These are phyloP conservation scores for Ceratocystis ficicola DNA, from an alignment of 2,329 filamentous ascomycete species.

Conservation along the genomic window DNA sequence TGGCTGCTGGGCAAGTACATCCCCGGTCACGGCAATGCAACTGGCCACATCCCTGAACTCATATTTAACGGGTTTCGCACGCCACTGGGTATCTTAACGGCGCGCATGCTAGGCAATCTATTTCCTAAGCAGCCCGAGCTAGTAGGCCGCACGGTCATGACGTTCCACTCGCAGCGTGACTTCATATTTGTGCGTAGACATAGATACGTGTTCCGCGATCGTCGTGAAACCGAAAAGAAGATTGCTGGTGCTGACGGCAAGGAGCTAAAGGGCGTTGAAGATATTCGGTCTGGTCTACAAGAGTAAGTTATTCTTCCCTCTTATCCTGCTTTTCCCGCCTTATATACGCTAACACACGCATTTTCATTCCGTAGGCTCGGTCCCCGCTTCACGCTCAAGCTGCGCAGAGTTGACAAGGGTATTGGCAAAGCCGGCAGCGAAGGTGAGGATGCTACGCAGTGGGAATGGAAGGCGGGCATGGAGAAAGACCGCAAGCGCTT, in stretches of 20 bases:
- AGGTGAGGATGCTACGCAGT: constrained; percentile 67
- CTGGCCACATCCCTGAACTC: constrained; percentile 82
- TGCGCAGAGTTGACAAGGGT: constrained; percentile 82
- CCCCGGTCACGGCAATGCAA: constrained; percentile 77
- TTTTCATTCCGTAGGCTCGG: constrained; percentile 38
- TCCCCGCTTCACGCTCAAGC: constrained; percentile 60
- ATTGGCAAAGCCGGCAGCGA: constrained; percentile 57
- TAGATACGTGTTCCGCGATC: constrained; percentile 86
- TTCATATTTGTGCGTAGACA: constrained; percentile 90
- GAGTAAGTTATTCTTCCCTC: constrained; percentile 36
- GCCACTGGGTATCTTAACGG: constrained; percentile 75
- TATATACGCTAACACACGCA: constrained; percentile 1
- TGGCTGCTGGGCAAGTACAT: constrained; percentile 83
- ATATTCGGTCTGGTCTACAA: constrained; percentile 74
- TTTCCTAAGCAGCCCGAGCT: constrained; percentile 69
- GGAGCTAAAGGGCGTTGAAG: constrained; percentile 71
- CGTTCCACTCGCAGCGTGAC: constrained; percentile 87
- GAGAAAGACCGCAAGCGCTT: constrained; percentile 91
- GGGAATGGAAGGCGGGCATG: constrained; percentile 94
- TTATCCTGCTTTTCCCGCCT: not conserved
- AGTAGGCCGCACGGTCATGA: constrained; percentile 77
- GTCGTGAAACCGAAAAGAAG: constrained; percentile 72
- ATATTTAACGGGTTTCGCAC: constrained; percentile 91
- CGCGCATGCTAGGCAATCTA: constrained; percentile 56
- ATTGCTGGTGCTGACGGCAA: constrained; percentile 73